These are phyloP conservation scores for Ormosia semicastrata DNA, from an alignment of 306 rosid genomes.

Conservation along the genomic window DNA sequence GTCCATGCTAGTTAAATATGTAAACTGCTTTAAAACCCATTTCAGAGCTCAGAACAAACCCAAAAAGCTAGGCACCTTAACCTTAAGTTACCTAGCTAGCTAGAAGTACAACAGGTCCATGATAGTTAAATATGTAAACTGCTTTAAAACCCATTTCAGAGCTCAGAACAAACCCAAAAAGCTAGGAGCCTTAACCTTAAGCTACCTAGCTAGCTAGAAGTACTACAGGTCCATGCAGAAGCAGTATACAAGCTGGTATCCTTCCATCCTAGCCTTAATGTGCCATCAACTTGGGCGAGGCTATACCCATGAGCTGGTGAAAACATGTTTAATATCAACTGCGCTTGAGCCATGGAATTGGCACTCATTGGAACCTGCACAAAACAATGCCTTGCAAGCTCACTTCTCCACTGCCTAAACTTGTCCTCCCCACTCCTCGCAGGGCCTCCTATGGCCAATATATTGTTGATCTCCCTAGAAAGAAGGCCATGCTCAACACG, in stretches of 20 bases:
- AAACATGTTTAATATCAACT: constrained; percentile 75
- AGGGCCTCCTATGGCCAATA: constrained; percentile 85
- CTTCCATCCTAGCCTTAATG: constrained; percentile 82
- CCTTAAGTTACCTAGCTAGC: no score
- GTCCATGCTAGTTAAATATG: no score
- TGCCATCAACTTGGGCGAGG: constrained; percentile 77
- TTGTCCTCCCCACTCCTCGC: constrained; percentile 78
- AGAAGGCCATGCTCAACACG: constrained; percentile 59
- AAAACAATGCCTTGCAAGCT: constrained; percentile 51
- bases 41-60: no score
- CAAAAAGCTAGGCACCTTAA: no score
- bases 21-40: no score
- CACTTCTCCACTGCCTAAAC: constrained; percentile 73
- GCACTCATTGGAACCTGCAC: constrained; percentile 70
- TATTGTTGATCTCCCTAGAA: constrained; percentile 66
- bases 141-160: background rate
- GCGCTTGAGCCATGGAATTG: constrained; percentile 85
- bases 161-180: background rate
- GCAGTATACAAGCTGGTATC: constrained; percentile 80
- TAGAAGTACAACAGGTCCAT: no score
- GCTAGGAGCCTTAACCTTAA: background rate
- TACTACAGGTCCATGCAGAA: constrained; percentile 79
- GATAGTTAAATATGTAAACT: no score
- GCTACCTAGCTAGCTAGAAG: constrained; percentile 28
- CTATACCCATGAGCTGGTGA: constrained; percentile 61